phyloP scores from a whole-genome alignment of 305 asterid genomes.

The Fraxinus sp. region DNA sequence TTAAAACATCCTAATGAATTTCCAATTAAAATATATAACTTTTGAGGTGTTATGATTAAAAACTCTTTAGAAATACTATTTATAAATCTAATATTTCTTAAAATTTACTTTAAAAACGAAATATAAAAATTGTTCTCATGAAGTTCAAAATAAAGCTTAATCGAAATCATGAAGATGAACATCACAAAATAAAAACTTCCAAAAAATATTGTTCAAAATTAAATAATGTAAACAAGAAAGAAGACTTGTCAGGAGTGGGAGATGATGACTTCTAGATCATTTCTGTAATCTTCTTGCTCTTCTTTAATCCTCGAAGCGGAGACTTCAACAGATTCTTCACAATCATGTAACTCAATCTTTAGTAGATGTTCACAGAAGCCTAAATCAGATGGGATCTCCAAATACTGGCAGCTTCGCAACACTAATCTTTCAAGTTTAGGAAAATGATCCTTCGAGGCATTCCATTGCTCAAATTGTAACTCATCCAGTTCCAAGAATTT shows the following conservation, averaged over 20 bases:
- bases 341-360: slow-evolving; percentile 10
- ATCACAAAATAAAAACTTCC: background rate
- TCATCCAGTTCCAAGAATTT: background rate
- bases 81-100: too few relatives aligned
- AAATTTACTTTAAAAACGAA: too few relatives aligned
- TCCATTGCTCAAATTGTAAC: slow-evolving; percentile 8
- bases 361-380: background rate
- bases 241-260: background rate
- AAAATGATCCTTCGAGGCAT: background rate
- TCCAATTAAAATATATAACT: too few relatives aligned
- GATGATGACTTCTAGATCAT: background rate
- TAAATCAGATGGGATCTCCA: slow-evolving; percentile 21
- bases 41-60: too few relatives aligned
- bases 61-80: too few relatives aligned
- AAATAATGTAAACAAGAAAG: background rate
- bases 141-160: too few relatives aligned
- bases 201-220: too few relatives aligned
- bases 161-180: background rate
- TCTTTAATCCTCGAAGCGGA: slow-evolving; percentile 9
- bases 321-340: background rate
- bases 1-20: too few relatives aligned
- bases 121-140: too few relatives aligned
- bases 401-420: background rate
- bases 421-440: slow-evolving; percentile 9
- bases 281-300: slow-evolving; percentile 5